phyloP scores from a whole-genome alignment of 805 yeast species.

The Wickerhamomyces queroliae region DNA sequence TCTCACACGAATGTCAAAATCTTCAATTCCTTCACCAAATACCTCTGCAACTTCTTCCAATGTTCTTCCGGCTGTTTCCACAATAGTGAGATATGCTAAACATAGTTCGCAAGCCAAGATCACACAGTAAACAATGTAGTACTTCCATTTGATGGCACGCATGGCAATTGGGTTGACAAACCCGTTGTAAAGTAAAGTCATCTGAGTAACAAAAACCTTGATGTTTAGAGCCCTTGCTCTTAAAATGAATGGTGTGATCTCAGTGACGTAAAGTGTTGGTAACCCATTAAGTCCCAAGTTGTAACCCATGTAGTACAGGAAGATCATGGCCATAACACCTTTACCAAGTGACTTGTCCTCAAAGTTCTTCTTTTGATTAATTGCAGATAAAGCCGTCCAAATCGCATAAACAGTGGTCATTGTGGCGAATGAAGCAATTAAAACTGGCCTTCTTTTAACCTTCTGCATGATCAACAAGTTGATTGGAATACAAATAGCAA shows the following conservation, averaged over 20 bases:
- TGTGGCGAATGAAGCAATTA: conserved; percentile 27
- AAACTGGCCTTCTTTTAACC: conserved; percentile 31
- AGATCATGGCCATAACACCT: conserved; percentile 47
- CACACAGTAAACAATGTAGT: conserved; percentile 25
- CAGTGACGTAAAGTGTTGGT: conserved; percentile 41
- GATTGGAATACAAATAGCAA: conserved; percentile 26
- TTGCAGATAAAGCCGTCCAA: conserved; percentile 43
- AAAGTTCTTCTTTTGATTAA: conserved; percentile 35
- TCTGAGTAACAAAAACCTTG: conserved; percentile 13
- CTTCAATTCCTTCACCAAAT: neutral
- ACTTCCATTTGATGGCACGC: conserved; percentile 25
- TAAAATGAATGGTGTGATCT: conserved; percentile 28
- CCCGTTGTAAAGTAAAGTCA: conserved; percentile 12
- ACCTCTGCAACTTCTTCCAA: conserved; percentile 26
- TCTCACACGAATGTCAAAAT: neutral
- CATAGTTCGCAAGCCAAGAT: conserved; percentile 18
- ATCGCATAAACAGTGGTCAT: conserved; percentile 34
- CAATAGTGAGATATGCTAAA: conserved; percentile 21
- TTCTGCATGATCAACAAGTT: conserved; percentile 24
- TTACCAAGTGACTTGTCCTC: conserved; percentile 33
- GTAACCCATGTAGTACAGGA: conserved; percentile 37
- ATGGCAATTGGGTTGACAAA: conserved; percentile 28
- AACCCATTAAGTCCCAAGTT: conserved; percentile 39
- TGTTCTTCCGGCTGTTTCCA: conserved; percentile 26
- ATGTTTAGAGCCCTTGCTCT: conserved; percentile 26